A percentile compares a stretch with the other conserved stretches of the same genome.
phyloP scores from a whole-genome alignment of 2,329 filamentous ascomycete genomes.

The Sclerotiophoma versabilis region DNA sequence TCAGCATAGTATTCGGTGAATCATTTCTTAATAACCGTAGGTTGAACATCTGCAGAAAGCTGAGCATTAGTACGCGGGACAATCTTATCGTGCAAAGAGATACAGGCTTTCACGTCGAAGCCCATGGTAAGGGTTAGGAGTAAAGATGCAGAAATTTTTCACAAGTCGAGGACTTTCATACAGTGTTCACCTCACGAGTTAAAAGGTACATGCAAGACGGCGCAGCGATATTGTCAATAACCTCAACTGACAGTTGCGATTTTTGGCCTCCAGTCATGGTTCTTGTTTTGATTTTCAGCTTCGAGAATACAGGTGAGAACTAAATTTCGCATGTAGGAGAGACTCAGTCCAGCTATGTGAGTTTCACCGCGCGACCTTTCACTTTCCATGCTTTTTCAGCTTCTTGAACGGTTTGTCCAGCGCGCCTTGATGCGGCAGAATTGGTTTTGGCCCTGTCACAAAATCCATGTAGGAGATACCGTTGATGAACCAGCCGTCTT shows the following conservation, averaged over 20 bases:
- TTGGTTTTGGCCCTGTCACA: slow-evolving; percentile 32
- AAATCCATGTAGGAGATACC: slow-evolving; percentile 31
- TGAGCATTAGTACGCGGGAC: too few species aligned
- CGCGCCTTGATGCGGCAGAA: slow-evolving; percentile 34
- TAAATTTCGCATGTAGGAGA: background rate
- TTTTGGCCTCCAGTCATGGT: background rate
- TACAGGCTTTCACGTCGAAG: too few species aligned
- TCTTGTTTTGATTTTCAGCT: background rate
- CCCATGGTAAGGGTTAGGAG: too few species aligned
- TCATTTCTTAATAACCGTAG: too few species aligned
- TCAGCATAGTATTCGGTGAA: too few species aligned
- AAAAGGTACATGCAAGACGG: too few species aligned
- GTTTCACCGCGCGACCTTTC: background rate
- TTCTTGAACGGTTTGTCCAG: slow-evolving; percentile 29
- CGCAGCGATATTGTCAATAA: background rate
- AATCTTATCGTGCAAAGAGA: too few species aligned
- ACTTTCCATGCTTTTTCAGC: background rate
- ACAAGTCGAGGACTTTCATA: too few species aligned
- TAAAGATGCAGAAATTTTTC: too few species aligned
- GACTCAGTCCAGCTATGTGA: background rate
- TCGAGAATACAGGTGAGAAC: background rate
- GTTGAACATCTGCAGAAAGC: too few species aligned
- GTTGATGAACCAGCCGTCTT: slow-evolving; percentile 31
- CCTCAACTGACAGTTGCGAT: background rate
- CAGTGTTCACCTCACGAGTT: too few species aligned